phyloP scores from a whole-genome alignment of 768 basidiomycete species.

The Suillus variegatus region DNA sequence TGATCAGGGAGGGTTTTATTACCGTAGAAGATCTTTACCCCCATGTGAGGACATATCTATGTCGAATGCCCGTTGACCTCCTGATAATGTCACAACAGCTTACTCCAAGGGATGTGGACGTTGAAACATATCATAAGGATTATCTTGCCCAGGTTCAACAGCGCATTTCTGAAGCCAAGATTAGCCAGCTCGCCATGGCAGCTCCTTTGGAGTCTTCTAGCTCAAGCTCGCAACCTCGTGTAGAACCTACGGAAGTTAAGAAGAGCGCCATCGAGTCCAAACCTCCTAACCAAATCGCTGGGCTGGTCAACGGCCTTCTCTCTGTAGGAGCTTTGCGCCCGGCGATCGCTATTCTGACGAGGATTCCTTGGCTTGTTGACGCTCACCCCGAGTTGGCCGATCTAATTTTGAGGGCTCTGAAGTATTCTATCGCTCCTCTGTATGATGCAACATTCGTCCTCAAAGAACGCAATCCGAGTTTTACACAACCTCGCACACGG shows the following conservation, averaged over 20 bases:
- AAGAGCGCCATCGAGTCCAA: constrained; percentile 39
- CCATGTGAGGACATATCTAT: constrained; percentile 60
- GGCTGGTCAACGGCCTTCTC: constrained; percentile 77
- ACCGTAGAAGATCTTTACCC: constrained; percentile 86
- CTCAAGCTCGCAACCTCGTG: constrained; percentile 40
- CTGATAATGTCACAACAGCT: constrained; percentile 45
- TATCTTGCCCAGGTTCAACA: constrained; percentile 64
- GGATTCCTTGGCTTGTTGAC: constrained; percentile 84
- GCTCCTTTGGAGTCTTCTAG: constrained; percentile 68
- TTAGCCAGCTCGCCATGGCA: constrained; percentile 82
- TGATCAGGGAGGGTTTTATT: constrained; percentile 90
- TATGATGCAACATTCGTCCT: constrained; percentile 53
- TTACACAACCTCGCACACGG: constrained; percentile 61
- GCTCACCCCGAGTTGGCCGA: constrained; percentile 85
- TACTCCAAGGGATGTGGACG: constrained; percentile 72
- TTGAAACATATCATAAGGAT: constrained; percentile 66
- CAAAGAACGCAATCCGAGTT: constrained; percentile 64
- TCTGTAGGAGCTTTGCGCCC: constrained; percentile 82
- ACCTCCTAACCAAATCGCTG: constrained; percentile 75
- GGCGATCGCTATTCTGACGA: constrained; percentile 74
- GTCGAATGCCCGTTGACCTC: constrained; percentile 6
- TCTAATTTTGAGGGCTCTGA: constrained; percentile 75
- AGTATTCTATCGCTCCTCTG: constrained; percentile 65
- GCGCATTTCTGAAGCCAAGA: constrained; percentile 68
- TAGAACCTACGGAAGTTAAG: constrained; percentile 39